Conservation (phyloP, 2,329 filamentous ascomycete genomes). For the Ophiostoma fasciatum region DNA sequence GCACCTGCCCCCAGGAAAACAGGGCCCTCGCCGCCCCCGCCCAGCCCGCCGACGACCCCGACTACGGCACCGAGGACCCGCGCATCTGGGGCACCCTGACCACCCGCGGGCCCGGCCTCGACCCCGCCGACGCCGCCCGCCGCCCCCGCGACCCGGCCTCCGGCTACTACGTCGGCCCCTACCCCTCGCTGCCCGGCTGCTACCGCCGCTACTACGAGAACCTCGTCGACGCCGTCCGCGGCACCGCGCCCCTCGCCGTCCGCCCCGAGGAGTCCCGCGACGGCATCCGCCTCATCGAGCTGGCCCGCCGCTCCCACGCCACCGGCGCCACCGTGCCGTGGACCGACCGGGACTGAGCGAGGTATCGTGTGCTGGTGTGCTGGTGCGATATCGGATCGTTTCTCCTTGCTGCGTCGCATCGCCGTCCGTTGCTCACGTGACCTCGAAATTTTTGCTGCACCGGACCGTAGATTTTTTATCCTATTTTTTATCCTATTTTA, state of each 20-base stretch:
- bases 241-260: constrained; percentile 22
- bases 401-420: too few relatives aligned
- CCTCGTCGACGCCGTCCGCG: constrained; percentile 23
- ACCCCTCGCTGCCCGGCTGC: constrained; percentile 23
- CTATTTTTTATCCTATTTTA: too few relatives aligned
- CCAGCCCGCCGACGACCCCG: constrained; percentile 11
- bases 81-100: constrained; percentile 22
- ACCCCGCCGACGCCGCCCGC: constrained; percentile 17
- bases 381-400: too few relatives aligned
- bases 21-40: constrained; percentile 10
- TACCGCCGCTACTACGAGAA: constrained; percentile 27
- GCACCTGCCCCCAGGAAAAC: constrained; percentile 22
- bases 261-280: constrained; percentile 23
- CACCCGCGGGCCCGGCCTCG: constrained; percentile 22
- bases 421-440: too few relatives aligned
- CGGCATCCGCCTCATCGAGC: constrained; percentile 24
- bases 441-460: too few relatives aligned
- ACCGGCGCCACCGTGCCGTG: constrained; percentile 8
- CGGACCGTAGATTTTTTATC: too few relatives aligned
- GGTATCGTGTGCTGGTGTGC: too few relatives aligned
- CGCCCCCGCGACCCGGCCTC: constrained; percentile 18
- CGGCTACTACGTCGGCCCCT: constrained; percentile 21
- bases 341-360: not conserved
- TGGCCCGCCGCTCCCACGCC: constrained; percentile 21
- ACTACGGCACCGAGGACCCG: constrained; percentile 21